Base-by-base conservation (phyloP, 2,329 filamentous ascomycete genomes). In the Malbranchea zuffiana region DNA sequence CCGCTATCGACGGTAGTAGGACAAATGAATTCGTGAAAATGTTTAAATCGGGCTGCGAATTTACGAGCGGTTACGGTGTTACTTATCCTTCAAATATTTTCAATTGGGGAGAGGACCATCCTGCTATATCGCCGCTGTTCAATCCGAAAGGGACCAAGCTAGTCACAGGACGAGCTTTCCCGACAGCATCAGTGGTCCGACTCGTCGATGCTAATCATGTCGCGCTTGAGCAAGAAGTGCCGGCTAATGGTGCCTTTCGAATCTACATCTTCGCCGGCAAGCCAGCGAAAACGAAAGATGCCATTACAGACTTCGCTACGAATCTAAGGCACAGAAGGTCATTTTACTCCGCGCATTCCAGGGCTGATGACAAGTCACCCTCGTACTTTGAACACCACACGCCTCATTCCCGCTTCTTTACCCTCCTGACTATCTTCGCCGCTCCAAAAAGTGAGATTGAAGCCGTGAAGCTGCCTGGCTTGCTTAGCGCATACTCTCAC, bases 11-110 rank as follows among this genome's bases (percentile, higher is more conserved):
- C 45, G 50, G 47, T 36, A 46, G 42, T 16, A 54, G 54, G 16
- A 54, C 61, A 40, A 87, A 87, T 52, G 76, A 82, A 7, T 94
- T 95, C 55, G 75, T 93, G 54, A 80, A 80, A 63, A 85, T 80
- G 0, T 94, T 94, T 69, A 94, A 94, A 58, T 82, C 83, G 40
- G 77, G 78, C 19, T 94, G 86, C 66, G 85, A 90, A 53, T 93
- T 94, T 60, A 94, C 86, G 7, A 86, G 81, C 46, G 87, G 87
- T 40, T 94, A 93, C 56, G 87, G 87, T 42, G 85, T 94, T 15
- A 80, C 78, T 19, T 94, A 94, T 65, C 72, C 78, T 46, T 70
- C 81, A 37, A 95, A 93, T 60, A 62, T 73, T 19, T 70, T 93
- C 60, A 94, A 93, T 63, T 93, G 85, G 83, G 82, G 80, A 6